phyloP scores from a whole-genome alignment of 2,329 filamentous ascomycete species.

The Aspergillus brasiliensis region DNA sequence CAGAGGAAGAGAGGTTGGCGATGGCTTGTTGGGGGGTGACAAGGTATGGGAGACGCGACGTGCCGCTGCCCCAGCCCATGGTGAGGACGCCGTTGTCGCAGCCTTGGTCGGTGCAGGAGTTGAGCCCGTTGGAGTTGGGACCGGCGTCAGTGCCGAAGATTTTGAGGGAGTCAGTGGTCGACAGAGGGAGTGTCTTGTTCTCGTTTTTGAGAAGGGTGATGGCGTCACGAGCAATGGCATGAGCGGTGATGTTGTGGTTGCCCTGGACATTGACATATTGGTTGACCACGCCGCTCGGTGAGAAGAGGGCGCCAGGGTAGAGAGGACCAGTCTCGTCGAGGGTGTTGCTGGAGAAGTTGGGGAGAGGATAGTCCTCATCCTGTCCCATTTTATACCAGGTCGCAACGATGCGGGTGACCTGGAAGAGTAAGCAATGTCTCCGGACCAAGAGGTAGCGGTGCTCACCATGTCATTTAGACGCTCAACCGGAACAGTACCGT shows the following conservation, averaged over 20 bases:
- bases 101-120: conserved; percentile 66
- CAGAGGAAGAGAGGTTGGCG: conserved; percentile 61
- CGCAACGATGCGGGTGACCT: conserved; percentile 59
- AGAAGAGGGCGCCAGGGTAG: conserved; percentile 61
- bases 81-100: conserved; percentile 71
- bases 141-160: conserved; percentile 56
- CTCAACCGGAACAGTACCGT: conserved; percentile 59
- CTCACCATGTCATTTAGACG: conserved; percentile 56
- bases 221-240: conserved; percentile 57
- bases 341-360: conserved; percentile 64
- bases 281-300: conserved; percentile 66
- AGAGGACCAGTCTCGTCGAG: conserved; percentile 56
- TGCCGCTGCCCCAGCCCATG: conserved; percentile 80
- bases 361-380: conserved; percentile 57
- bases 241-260: conserved; percentile 54
- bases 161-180: conserved; percentile 40
- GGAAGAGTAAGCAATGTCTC: conserved; percentile 13
- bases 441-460: background rate
- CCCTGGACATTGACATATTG: conserved; percentile 64
- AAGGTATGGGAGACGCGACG: conserved; percentile 70
- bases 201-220: conserved; percentile 66
- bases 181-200: conserved; percentile 56
- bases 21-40: conserved; percentile 70
- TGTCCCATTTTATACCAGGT: conserved; percentile 60
- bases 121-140: conserved; percentile 61